phyloP scores from a whole-genome alignment of 805 yeast genomes.

The Myxozyma neglecta region DNA sequence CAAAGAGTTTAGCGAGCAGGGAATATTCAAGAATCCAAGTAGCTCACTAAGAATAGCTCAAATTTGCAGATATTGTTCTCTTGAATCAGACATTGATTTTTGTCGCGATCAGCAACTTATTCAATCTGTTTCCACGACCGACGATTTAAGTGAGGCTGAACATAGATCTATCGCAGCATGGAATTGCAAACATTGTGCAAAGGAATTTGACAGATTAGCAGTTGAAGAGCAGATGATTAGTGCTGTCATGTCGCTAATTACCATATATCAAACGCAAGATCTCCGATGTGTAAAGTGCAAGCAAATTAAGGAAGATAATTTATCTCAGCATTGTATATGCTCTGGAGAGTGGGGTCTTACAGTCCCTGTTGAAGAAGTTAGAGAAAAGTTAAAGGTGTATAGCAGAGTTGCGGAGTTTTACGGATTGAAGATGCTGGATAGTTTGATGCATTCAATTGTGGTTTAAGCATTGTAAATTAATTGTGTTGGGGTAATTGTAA shows the following conservation, averaged over 20 bases:
- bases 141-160: background rate
- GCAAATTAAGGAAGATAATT: conserved; percentile 60
- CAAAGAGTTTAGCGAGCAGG: conserved; percentile 78
- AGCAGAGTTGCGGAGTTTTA: conserved; percentile 59
- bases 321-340: conserved; percentile 77
- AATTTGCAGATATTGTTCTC: conserved; percentile 79
- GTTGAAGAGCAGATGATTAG: conserved; percentile 79
- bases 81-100: conserved; percentile 72
- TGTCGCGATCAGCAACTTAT: conserved; percentile 61
- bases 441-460: conserved; percentile 16
- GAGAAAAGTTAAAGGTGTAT: conserved; percentile 50
- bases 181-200: conserved; percentile 67
- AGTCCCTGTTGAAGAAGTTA: conserved; percentile 48
- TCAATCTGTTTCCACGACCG: conserved; percentile 13
- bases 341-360: conserved; percentile 83
- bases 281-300: conserved; percentile 76
- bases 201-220: conserved; percentile 61
- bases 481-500: background rate
- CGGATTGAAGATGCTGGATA: conserved; percentile 52
- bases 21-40: conserved; percentile 73
- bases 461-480: background rate
- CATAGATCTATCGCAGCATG: conserved; percentile 43
- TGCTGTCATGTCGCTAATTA: conserved; percentile 55
- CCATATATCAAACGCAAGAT: conserved; percentile 76
- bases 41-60: conserved; percentile 64